Base-by-base conservation (phyloP, 2,329 filamentous ascomycete species). In the Colletotrichum spinosum region DNA sequence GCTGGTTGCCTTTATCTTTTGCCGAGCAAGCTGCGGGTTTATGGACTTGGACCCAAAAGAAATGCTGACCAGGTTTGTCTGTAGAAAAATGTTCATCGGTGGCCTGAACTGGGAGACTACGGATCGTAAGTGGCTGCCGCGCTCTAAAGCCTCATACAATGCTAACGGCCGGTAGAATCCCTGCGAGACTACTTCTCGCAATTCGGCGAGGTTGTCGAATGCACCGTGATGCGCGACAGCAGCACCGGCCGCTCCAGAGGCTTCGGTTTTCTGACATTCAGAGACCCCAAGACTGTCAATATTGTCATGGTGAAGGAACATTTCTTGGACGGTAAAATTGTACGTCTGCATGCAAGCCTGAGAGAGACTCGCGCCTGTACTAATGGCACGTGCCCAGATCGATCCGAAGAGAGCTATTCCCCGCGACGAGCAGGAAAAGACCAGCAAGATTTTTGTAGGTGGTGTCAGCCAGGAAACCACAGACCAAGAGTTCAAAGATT, bases 221-320 rank as follows among this genome's bases (percentile, higher is more conserved):
- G 96, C 77, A 99, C 96, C 13, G 96, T 99, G n/a, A 99, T 99
- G 96, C 89, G 96, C 70, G 96, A 99, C 79, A 94, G 94, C 67
- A 92, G 92, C 54, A 97, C 94, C 9, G 96, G 96, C 48, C 90
- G 96, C 68, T 98, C 96, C 37, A 89, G 96, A 79, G 96, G 96
- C 33, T 99, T 99, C 73, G 96, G 96, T 37, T 99, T 99, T 80
- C 84, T 99, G 68, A 99, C 96, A 0, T 99, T 99, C 84, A 97
- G 93, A 76, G 96, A 99, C 75, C 92, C 96, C 52, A 97, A 97
- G 82, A 97, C 93, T 4, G 96, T 99, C 70, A 99, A 99, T 77
- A 97, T 94, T 70, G 96, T 99, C 69, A 99, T 99, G 96, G 96
- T 99, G 68, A 99, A 99, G 81, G 96, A 99, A 77, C 96, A 99